Base-by-base conservation (phyloP, 2,329 filamentous ascomycete species). In the Fusarium pilosicola region DNA sequence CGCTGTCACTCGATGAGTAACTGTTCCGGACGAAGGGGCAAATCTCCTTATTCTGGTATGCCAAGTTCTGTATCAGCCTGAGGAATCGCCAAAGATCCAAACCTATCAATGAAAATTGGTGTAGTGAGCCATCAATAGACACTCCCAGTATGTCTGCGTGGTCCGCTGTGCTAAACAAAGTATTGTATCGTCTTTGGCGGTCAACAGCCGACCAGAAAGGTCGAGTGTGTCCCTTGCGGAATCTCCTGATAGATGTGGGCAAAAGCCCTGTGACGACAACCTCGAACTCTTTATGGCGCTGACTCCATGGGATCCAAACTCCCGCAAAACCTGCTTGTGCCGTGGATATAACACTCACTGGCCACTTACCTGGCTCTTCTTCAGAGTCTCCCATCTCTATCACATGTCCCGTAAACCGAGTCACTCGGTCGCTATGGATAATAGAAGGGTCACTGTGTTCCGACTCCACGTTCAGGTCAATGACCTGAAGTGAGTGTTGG, bases 51-150 rank as follows among this genome's bases (percentile, higher is more conserved):
- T 86, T 87, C 32, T 82, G 80, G 52, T 86, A 80, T 34, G 89
- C 90, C 54, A 97, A 80, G 66, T 92, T 92, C 77, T 97, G 92
- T 4, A 98, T 79, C 71, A 96, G 90, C 65, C 88, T 87, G 10
- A 98, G 85, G 8, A 97, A 85, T 12, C 87, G 86, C 89, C 92
- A 93, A 13, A 91, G 87, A 5, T 88, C 81, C 24, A 87, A 77
- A 15, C 86, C 84, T 2, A 98, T 83, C 20, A 95, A 83, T 2
- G 88, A 88, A 75, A 98, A 92, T 63, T 92, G 89, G 70, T 89
- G 89, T 30, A 95, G 77, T 1, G 91, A 90, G 3, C 94, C 94
- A 76, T 94, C 90, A 39, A 94, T 86, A 12, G 88, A 89, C 12
- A 92, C 85, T 3, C 93, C 94, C 39, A 95, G 79, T 64, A 90